phyloP scores from a whole-genome alignment of 2,329 filamentous ascomycete genomes.

The Calycina herbarum region DNA sequence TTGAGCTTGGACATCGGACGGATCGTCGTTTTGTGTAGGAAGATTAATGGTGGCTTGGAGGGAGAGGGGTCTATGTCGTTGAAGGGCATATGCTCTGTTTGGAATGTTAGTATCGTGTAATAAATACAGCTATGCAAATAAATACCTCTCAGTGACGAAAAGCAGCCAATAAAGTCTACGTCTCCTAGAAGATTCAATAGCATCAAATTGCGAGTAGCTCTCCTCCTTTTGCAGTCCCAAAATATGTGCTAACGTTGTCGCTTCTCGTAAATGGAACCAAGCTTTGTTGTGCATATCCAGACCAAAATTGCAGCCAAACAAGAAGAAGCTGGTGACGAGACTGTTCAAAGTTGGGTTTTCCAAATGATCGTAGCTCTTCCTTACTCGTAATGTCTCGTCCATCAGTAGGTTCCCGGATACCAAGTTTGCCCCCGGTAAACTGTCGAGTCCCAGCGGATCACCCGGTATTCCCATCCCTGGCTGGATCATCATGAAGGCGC shows the following conservation, averaged over 20 bases:
- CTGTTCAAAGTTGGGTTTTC: constrained; percentile 56
- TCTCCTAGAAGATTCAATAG: constrained; percentile 60
- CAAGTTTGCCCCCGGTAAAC: constrained; percentile 56
- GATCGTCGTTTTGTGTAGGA: constrained; percentile 63
- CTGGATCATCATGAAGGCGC: constrained; percentile 68
- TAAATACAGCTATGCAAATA: not conserved
- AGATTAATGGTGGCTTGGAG: constrained; percentile 68
- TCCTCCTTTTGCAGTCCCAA: constrained; percentile 62
- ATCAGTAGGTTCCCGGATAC: constrained; percentile 66
- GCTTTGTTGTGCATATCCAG: constrained; percentile 73
- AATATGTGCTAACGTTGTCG: constrained; percentile 67
- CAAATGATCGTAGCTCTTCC: constrained; percentile 62
- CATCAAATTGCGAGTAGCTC: constrained; percentile 59
- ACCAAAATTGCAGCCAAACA: constrained; percentile 72
- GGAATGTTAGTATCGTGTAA: constrained; percentile 17
- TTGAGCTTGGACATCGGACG: constrained; percentile 53
- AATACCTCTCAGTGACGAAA: constrained; percentile 68
- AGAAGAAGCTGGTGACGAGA: constrained; percentile 74
- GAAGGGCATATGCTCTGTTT: constrained; percentile 65
- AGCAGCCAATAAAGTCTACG: constrained; percentile 73
- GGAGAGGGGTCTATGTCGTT: constrained; percentile 68
- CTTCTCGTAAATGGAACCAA: constrained; percentile 78
- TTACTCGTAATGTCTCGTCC: constrained; percentile 65
- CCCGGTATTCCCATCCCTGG: constrained; percentile 64
- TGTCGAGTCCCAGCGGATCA: constrained; percentile 57